Evolutionary conservation across 495 filamentous ascomycete genomes (phyloP), one percentile per base, ranked within the genome.

Genomic region (Staphylotrichum longicolle): DNA sequence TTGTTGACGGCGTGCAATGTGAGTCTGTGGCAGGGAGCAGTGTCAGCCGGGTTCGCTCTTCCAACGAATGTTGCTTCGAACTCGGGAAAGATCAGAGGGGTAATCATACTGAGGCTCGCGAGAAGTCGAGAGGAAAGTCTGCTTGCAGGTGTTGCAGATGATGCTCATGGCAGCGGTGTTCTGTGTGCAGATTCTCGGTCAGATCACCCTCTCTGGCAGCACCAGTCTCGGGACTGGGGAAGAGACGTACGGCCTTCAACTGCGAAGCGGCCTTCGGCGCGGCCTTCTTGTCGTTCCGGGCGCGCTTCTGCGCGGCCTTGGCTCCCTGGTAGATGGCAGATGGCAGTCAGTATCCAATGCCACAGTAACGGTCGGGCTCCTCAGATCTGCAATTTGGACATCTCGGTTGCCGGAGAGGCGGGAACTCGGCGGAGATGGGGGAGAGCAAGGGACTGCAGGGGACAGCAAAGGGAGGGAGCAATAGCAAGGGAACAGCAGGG

Each of bases 271-370:
- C 76, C 74, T 82, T 82, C 50, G 77, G 72, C 5, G 64, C 70
- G 62, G 49, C 67, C 53, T 82, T 77, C 70, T 82, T 80, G 46
- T 67, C 69, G 60, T 82, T 81, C 66, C 81, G 79, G 65, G 80
- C 82, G 60, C 82, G 82, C 79, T 83, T 83, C 67, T 80, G 80
- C 69, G 76, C 75, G 33, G 82, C 80, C 72, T 83, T 84, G 69
- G 80, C 80, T 74, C 82, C 82, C 82, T 83, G 59, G 33, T 30
- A 42, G 35, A 20, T 27, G 37, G 15, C 37, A 39, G 10, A 6
- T 57, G 40, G 57, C 53, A 53, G 58, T 54, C 7, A 39, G 10
- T 46, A 14, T 56, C 30, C 4, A 27, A 54, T 45, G 6, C 10
- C 37, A 39, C 6, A 39, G 14, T 45, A 27, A 27, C 20, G 20